Conservation (phyloP, 768 basidiomycete species). For the Boletus reticuloceps region DNA sequence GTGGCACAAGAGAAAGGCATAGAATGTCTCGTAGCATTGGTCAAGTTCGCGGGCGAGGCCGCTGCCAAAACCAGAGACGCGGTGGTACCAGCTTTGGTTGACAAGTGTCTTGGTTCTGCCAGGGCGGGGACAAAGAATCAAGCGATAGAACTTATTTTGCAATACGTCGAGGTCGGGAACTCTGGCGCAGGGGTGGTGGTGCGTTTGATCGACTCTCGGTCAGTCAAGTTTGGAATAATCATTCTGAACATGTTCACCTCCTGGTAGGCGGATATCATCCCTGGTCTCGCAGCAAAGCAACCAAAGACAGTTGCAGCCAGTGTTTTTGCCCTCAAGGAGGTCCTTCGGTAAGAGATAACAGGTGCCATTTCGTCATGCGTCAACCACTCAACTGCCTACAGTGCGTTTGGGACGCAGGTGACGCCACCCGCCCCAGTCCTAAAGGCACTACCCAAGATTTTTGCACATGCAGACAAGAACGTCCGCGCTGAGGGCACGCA, state of each 20-base stretch:
- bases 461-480: constrained; percentile 90
- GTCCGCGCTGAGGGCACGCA: constrained; percentile 89
- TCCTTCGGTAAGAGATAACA: constrained; percentile 61
- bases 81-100: constrained; percentile 89
- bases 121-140: constrained; percentile 88
- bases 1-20: constrained; percentile 98
- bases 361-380: background rate
- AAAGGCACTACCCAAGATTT: constrained; percentile 88
- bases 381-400: constrained; percentile 29
- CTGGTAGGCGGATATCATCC: constrained; percentile 69
- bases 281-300: constrained; percentile 87
- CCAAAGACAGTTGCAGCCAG: constrained; percentile 89
- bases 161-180: constrained; percentile 95
- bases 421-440: constrained; percentile 77
- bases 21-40: constrained; percentile 80
- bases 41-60: constrained; percentile 90
- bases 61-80: constrained; percentile 76
- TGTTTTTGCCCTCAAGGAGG: constrained; percentile 76
- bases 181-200: constrained; percentile 84
- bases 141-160: constrained; percentile 78
- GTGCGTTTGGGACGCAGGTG: constrained; percentile 76
- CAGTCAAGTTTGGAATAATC: constrained; percentile 25
- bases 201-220: constrained; percentile 39
- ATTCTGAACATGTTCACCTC: constrained; percentile 27
- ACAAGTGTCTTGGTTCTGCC: constrained; percentile 92